Conservation (phyloP, 331 rosid genomes). For the Phaseolus coccineus region DNA sequence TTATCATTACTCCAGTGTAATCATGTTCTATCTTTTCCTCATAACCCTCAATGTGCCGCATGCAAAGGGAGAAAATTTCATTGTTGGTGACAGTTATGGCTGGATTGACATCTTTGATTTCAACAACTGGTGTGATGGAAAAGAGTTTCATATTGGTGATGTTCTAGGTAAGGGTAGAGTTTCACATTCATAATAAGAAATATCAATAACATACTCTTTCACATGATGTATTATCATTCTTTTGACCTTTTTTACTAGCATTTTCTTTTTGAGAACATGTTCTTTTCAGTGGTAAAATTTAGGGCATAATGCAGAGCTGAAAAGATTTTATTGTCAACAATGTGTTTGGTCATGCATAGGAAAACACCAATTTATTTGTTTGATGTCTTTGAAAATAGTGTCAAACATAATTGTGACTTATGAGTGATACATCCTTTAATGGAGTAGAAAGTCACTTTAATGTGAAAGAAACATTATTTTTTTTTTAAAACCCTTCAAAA, state of each 20-base stretch:
- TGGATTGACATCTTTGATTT: not conserved
- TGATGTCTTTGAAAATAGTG: not conserved
- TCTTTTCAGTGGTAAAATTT: too few species aligned
- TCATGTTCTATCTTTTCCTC: not conserved
- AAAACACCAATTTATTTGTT: not conserved
- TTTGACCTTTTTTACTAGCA: too few species aligned
- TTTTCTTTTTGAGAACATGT: too few species aligned
- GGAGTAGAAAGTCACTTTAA: not conserved
- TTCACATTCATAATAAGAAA: not conserved
- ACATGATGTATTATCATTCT: not conserved
- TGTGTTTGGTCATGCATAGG: not conserved
- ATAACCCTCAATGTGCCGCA: not conserved
- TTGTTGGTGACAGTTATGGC: conserved; percentile 16
- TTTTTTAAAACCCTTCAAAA: too few species aligned
- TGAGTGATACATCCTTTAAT: not conserved
- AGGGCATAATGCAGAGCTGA: not conserved
- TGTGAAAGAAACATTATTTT: not conserved
- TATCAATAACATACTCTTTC: not conserved
- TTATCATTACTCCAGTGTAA: not conserved
- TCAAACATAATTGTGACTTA: not conserved
- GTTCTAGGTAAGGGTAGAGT: conserved; percentile 10
- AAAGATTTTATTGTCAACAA: not conserved
- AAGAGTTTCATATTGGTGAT: conserved; percentile 19
- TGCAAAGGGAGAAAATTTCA: not conserved
- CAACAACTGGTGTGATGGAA: not conserved